Evolutionary conservation across 2,329 filamentous ascomycete species (phyloP).

Genomic region (Ceratocystis lukuohia): DNA sequence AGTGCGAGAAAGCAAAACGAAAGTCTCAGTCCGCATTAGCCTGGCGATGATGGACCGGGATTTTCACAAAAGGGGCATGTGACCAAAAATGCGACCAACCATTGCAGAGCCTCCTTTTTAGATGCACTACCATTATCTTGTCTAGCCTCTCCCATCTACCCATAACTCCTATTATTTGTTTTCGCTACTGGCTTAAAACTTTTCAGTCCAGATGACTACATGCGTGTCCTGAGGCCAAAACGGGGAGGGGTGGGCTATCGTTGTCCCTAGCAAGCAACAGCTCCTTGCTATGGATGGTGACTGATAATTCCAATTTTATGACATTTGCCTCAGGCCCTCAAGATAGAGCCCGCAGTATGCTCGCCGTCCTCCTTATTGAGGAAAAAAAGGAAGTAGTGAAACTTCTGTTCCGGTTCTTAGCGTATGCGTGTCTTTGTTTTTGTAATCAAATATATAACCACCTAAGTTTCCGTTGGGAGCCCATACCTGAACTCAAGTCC

Average conservation of each 20-base stretch:
- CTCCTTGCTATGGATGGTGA: not conserved
- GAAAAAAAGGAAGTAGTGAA: not conserved
- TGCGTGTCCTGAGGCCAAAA: slow-evolving; percentile 7
- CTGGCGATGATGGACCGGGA: not conserved
- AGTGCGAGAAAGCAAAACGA: not conserved
- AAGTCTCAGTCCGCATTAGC: not conserved
- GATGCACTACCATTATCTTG: not conserved
- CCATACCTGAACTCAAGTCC: not conserved
- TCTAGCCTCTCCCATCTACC: not conserved
- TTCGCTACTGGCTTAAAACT: not conserved
- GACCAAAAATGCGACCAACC: not conserved
- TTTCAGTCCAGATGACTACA: not conserved
- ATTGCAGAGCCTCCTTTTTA: not conserved
- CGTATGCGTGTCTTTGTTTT: not conserved
- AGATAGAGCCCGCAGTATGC: not conserved
- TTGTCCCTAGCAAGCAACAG: not conserved
- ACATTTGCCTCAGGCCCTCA: not conserved
- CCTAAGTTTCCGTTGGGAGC: not conserved
- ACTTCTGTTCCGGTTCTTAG: not conserved
- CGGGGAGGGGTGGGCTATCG: not conserved
- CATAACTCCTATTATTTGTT: not conserved
- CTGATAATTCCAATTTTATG: not conserved
- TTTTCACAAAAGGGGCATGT: not conserved
- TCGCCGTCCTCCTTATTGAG: not conserved
- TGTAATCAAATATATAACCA: not conserved